phyloP scores from a whole-genome alignment of 2,329 filamentous ascomycete species.

The Neopestalotiopsis rosae region DNA sequence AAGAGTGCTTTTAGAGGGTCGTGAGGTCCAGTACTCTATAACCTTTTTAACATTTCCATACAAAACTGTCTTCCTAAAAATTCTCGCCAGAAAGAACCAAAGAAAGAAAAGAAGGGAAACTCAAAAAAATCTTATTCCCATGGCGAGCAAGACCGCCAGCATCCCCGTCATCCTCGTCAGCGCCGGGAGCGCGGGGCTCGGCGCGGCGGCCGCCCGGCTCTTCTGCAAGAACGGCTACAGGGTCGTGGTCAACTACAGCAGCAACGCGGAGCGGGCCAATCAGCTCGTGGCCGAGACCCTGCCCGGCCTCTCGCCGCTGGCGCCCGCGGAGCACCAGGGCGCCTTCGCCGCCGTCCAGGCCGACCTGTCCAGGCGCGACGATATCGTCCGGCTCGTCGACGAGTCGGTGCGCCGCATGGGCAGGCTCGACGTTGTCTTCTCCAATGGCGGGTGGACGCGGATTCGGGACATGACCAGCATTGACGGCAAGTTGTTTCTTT shows the following conservation, averaged over 20 bases:
- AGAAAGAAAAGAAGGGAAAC: background rate
- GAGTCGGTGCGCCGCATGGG: conserved; percentile 66
- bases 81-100: background rate
- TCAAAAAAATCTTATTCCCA: conserved; percentile 14
- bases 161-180: conserved; percentile 51
- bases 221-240: conserved; percentile 74
- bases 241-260: conserved; percentile 76
- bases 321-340: conserved; percentile 41
- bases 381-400: conserved; percentile 64
- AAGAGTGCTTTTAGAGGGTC: background rate
- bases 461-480: conserved; percentile 32
- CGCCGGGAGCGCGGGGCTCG: conserved; percentile 68
- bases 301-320: conserved; percentile 48
- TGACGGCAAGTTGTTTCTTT: conserved; percentile 4
- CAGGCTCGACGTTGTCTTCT: conserved; percentile 77
- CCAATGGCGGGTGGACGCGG: conserved; percentile 69
- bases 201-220: conserved; percentile 68
- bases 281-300: conserved; percentile 60
- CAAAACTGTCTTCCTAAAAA: background rate
- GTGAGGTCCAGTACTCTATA: background rate
- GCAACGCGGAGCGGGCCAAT: conserved; percentile 63
- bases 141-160: conserved; percentile 24
- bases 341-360: conserved; percentile 64
- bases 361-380: conserved; percentile 66
- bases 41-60: background rate